Percentiles rank a stretch among this genome's conserved stretches.
These are phyloP conservation scores for Leccinellum luteum DNA, from an alignment of 768 basidiomycete genomes.

Conservation along the genomic window DNA sequence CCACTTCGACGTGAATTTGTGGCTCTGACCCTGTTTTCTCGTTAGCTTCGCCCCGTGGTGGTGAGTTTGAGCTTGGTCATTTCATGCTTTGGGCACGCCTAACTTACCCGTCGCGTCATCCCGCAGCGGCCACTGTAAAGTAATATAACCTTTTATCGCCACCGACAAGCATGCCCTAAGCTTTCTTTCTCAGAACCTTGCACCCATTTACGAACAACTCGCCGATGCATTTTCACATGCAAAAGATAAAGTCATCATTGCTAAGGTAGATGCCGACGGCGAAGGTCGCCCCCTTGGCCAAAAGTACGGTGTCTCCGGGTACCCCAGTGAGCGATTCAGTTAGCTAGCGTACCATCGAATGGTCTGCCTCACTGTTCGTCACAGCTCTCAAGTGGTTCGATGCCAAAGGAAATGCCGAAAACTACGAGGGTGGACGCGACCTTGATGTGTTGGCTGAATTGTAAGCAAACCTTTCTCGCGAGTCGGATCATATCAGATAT, in stretches of 20 bases:
- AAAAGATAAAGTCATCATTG: conserved; percentile 82
- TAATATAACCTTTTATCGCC: conserved; percentile 27
- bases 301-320: conserved; percentile 79
- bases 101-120: conserved; percentile 1
- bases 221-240: conserved; percentile 80
- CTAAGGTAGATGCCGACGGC: conserved; percentile 93
- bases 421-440: conserved; percentile 78
- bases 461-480: conserved; percentile 42
- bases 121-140: conserved; percentile 83
- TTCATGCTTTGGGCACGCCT: background rate
- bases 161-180: background rate
- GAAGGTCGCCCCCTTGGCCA: conserved; percentile 72
- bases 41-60: conserved; percentile 86
- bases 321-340: conserved; percentile 62
- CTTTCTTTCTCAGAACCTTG: conserved; percentile 67
- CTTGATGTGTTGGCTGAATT: conserved; percentile 72
- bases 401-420: conserved; percentile 58
- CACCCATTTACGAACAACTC: conserved; percentile 84
- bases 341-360: background rate
- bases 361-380: conserved; percentile 8
- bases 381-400: conserved; percentile 91
- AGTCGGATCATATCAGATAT: background rate
- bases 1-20: conserved; percentile 30
- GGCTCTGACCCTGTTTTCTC: conserved; percentile 1
- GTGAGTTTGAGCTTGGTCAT: conserved; percentile 39